Conservation (phyloP, 176 grass and related monocot genomes). For the Avena insularis region DNA sequence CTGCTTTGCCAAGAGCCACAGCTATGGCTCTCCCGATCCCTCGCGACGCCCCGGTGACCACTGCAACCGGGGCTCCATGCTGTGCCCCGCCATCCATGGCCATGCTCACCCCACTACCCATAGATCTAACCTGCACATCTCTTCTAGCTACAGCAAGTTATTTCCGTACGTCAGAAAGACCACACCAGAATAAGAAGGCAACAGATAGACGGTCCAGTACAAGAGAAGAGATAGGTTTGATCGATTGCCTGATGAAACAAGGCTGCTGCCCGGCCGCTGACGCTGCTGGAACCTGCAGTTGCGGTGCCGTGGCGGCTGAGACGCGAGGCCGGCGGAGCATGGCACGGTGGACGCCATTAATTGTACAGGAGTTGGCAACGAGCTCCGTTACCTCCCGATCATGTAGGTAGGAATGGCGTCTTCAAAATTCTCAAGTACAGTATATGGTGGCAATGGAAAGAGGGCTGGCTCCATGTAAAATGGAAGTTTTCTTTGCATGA, state of each 20-base stretch:
- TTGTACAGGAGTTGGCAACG: background rate
- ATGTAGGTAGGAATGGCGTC: background rate
- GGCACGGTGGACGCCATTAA: slow-evolving; percentile 34
- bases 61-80: slow-evolving; percentile 42
- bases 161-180: background rate
- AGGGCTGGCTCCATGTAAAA: background rate
- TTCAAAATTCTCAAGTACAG: background rate
- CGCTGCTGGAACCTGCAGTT: background rate
- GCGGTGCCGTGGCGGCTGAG: background rate
- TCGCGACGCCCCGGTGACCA: slow-evolving; percentile 72
- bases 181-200: background rate
- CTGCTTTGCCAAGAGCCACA: slow-evolving; percentile 71
- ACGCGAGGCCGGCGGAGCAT: background rate
- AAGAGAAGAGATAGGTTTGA: background rate
- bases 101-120: background rate
- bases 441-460: slow-evolving; percentile 15
- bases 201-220: background rate
- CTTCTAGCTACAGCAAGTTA: background rate
- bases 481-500: slow-evolving; percentile 53
- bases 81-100: slow-evolving; percentile 29
- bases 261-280: background rate
- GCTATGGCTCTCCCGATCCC: slow-evolving; percentile 88
- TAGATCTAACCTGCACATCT: background rate
- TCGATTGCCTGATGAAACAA: slow-evolving; percentile 15
- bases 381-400: background rate